Base-by-base conservation (phyloP, 441 rosid species). In the Aleurites moluccanus region DNA sequence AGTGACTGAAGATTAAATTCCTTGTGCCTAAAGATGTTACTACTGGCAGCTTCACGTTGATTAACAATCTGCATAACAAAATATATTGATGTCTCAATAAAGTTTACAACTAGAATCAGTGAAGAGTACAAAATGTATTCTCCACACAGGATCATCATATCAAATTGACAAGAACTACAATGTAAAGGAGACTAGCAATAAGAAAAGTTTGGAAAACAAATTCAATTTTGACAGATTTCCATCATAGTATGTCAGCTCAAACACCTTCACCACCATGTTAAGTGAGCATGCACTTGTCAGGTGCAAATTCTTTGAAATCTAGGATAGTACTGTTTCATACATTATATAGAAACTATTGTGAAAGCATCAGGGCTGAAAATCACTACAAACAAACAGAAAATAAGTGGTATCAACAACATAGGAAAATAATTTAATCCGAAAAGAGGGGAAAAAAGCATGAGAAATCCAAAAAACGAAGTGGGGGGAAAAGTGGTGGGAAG, bases 11-110 rank as follows among this genome's bases (percentile, higher is more conserved):
- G 98, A 86, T 96, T 96, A 73, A 96, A 96, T 77, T 96, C 98
- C 85, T 96, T 93, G 15, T 93, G 98, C 85, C 82, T 92, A 75
- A 96, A 96, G 80, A 96, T 89, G 78, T 84, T 96, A 84, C 98
- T 93, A 80, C 94, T 92, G 74, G 99, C 94, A 88, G 94, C 97
- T 86, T 96, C 99, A 66, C 98, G 97, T 81, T 96, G 99, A 81
- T 96, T 93, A 72, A 93, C 92, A 75, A 96, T 82, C 98, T 96
- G 89, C 81, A 82, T 7, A 47, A 80, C 47, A 75, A 47, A 67
- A 60, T 10, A 80, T 45, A 63, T 73, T 60, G 53, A 74, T 40
- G 20, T 70, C 66, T 74, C 69, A 73, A 64, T 59, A 64, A 61
- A 78, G 23, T 71, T 73, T 33, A 27, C 64, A 62, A 16, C 76